These are phyloP conservation scores for Lipomyces lipofer DNA, from an alignment of 805 yeast genomes.

Conservation along the genomic window DNA sequence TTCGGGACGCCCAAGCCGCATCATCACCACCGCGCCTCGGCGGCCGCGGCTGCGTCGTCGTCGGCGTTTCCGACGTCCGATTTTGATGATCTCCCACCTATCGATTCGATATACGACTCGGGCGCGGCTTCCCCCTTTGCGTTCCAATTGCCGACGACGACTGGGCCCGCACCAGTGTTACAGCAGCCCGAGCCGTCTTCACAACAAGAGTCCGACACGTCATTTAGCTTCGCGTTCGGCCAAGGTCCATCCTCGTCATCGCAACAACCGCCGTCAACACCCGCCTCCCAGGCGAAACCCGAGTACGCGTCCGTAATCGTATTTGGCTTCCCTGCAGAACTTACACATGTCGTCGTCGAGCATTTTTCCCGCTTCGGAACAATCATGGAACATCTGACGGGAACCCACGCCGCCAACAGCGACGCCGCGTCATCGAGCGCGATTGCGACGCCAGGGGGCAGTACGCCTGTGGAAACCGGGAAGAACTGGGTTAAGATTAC, in stretches of 20 bases:
- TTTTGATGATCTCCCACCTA: constrained; percentile 26
- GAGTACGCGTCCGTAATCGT: constrained; percentile 58
- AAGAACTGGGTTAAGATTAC: constrained; percentile 90
- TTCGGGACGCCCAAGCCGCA: constrained; percentile 33
- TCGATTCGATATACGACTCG: constrained; percentile 27
- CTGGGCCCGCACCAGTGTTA: constrained; percentile 4
- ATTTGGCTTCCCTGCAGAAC: constrained; percentile 83
- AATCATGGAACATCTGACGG: constrained; percentile 60
- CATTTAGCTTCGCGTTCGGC: neutral
- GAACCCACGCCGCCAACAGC: constrained; percentile 11
- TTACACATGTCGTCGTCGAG: constrained; percentile 64
- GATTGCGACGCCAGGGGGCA: no score
- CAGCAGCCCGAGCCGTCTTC: no score
- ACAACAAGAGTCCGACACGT: neutral
- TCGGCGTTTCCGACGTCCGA: constrained; percentile 5
- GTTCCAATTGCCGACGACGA: constrained; percentile 23
- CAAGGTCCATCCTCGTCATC: constrained; percentile 34
- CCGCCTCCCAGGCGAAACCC: constrained; percentile 8
- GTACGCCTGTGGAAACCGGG: constrained; percentile 79
- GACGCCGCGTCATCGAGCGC: no score
- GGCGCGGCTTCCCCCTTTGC: constrained; percentile 29
- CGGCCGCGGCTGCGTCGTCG: constrained; percentile 2
- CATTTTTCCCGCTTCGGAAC: constrained; percentile 79
- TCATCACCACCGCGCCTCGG: constrained; percentile 15
- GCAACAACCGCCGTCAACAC: constrained; percentile 32